Evolutionary conservation across 345 rosid genomes (phyloP).

Genomic region (Eucalyptus victrix): DNA sequence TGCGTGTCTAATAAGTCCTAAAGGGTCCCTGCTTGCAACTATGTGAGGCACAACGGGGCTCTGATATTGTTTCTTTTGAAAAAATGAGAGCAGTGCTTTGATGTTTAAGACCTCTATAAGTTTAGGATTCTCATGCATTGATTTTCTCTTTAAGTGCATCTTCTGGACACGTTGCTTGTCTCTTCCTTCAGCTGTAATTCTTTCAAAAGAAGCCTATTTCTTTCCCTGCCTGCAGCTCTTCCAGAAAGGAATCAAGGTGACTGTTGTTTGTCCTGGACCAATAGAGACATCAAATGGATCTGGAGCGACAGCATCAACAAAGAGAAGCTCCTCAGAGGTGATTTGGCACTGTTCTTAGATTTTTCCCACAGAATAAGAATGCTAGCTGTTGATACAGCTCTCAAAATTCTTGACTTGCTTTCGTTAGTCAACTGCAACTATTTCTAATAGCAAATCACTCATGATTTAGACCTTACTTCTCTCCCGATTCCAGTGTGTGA

Average conservation of each 20-base stretch:
- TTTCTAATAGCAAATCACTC: neutral
- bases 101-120: neutral
- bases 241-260: slow-evolving; percentile 83
- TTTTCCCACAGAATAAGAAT: neutral
- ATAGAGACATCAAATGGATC: slow-evolving; percentile 41
- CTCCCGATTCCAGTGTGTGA: neutral
- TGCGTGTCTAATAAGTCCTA: neutral
- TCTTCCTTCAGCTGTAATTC: neutral
- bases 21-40: neutral
- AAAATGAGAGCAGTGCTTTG: neutral
- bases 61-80: neutral
- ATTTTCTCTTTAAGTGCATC: neutral
- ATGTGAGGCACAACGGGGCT: neutral
- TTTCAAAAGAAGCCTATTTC: neutral
- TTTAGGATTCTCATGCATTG: neutral
- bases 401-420: neutral
- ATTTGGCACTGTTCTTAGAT: neutral
- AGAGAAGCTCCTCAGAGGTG: slow-evolving; percentile 42
- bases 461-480: neutral
- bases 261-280: slow-evolving; percentile 95
- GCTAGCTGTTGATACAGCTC: neutral
- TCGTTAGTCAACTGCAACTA: neutral
- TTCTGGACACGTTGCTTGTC: neutral
- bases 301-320: slow-evolving; percentile 36
- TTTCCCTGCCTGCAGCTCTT: slow-evolving; percentile 34